Evolutionary conservation across 768 basidiomycete species (phyloP).

Genomic region (Gymnopilus junonius): DNA sequence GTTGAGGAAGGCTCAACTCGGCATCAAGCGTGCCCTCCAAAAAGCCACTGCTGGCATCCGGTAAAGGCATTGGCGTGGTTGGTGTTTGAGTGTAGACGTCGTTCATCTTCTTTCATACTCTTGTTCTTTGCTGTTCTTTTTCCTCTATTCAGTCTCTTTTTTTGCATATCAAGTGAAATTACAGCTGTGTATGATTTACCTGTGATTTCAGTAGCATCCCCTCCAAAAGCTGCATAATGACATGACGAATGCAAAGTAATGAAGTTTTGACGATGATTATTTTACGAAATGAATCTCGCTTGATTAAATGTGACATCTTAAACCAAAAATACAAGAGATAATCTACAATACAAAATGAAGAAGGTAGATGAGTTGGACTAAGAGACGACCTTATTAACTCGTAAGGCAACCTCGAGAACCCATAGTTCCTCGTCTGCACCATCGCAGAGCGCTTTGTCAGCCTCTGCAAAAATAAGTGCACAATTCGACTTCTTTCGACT

Average conservation of each 20-base stretch:
- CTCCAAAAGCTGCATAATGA: conserved; percentile 18
- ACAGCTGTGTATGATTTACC: conserved; percentile 27
- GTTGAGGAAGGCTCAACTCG: conserved; percentile 93
- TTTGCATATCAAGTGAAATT: conserved; percentile 33
- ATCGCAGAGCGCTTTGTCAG: conserved; percentile 94
- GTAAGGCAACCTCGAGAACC: conserved; percentile 86
- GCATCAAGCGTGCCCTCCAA: conserved; percentile 96
- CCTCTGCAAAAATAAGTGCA: conserved; percentile 88
- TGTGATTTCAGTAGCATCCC: conserved; percentile 23
- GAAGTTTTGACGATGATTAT: conserved; percentile 3
- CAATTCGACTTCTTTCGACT: conserved; percentile 81
- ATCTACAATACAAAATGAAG: conserved; percentile 6
- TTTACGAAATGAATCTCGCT: background rate
- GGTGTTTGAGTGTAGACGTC: conserved; percentile 24
- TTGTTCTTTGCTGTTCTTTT: conserved; percentile 22
- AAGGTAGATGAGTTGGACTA: conserved; percentile 15
- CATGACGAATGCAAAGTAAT: conserved; percentile 20
- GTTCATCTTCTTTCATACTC: conserved; percentile 23
- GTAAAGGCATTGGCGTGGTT: conserved; percentile 42
- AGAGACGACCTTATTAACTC: conserved; percentile 68
- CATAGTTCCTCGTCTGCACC: conserved; percentile 98
- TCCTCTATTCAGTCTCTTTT: conserved; percentile 24
- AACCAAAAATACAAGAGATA: conserved; percentile 10
- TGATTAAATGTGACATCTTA: background rate
- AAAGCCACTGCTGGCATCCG: conserved; percentile 94